Evolutionary conservation across 768 basidiomycete species (phyloP), one percentile per base, ranked within the genome.

Genomic region (Pleurotus platypus): DNA sequence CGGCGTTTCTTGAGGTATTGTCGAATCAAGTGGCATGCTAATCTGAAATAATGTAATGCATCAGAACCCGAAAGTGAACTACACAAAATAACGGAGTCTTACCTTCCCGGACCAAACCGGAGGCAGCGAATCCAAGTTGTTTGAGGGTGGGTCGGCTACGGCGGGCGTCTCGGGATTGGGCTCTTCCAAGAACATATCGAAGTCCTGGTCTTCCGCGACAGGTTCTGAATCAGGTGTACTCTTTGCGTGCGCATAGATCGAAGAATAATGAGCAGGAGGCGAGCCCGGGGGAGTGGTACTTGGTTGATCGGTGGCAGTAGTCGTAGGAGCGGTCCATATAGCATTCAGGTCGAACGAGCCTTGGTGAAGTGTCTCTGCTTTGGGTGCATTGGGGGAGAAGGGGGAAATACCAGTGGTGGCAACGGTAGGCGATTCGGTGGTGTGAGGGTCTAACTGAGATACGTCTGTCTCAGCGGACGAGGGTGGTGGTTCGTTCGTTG

Each of bases 181-280:
- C 57, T 89, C 84, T 57, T 84, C 82, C 39, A 94, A 71, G 64
- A 92, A 87, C 85, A 92, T 89, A 62, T 93, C 92, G 64, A 94
- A 92, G 67, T 92, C 92, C 60, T 85, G 82, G 69, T 92, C 92
- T 54, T 85, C 84, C 8, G 85, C 78, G 58, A 78, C 81, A 35
- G 30, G 49, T 62, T 63, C 4, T 30, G 49, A 35, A 75, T 77
- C 40, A 71, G 70, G 63, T 79, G 82, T 61, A 81, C 78, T 68
- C 30, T 61, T 74, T 78, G 2, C 70, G 15, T 70, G 71, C 22
- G 68, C 70, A 12, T 65, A 62, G 22, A 65, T 65, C 6, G 67
- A 57, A 11, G 63, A 62, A 18, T 69, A 63, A 26, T 67, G 61
- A 0, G 66, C 16, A 2, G 62, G 58, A 38, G 60, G 60, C 8